Conservation (phyloP, 768 basidiomycete species). For the Fomitopsis pulvina region DNA sequence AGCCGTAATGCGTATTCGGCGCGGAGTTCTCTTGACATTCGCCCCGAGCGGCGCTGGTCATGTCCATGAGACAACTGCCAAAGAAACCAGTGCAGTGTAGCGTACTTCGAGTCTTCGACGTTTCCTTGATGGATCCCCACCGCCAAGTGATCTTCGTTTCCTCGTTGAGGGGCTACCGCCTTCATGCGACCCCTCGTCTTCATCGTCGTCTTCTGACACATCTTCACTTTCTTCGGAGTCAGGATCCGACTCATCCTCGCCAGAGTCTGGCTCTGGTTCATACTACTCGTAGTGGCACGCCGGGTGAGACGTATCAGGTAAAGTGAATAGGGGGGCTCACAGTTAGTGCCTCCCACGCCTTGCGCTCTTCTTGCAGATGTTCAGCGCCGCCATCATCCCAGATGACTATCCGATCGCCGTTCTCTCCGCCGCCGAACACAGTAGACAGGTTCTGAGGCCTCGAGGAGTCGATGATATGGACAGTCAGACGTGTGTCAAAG, state of each 20-base stretch:
- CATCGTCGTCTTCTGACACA: slow-evolving; percentile 36
- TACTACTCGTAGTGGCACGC: slow-evolving; percentile 44
- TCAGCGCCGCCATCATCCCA: slow-evolving; percentile 91
- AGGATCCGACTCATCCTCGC: slow-evolving; percentile 49
- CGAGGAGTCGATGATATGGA: slow-evolving; percentile 94
- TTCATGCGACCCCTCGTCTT: slow-evolving; percentile 39
- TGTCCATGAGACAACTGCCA: background rate
- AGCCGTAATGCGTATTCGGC: slow-evolving; percentile 55
- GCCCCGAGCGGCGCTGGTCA: slow-evolving; percentile 36
- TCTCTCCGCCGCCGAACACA: slow-evolving; percentile 67
- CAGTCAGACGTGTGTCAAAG: slow-evolving; percentile 50
- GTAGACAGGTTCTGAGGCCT: slow-evolving; percentile 86
- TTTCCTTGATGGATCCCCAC: slow-evolving; percentile 41
- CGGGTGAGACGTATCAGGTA: background rate
- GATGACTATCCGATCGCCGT: slow-evolving; percentile 68
- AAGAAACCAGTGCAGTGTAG: slow-evolving; percentile 16
- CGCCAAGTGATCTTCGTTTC: slow-evolving; percentile 43
- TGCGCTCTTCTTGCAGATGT: slow-evolving; percentile 59
- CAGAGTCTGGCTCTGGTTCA: slow-evolving; percentile 70
- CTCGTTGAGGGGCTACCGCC: slow-evolving; percentile 28
- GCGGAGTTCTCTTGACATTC: slow-evolving; percentile 67
- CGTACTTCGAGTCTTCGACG: slow-evolving; percentile 50
- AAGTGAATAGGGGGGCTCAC: slow-evolving; percentile 34
- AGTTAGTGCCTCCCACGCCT: slow-evolving; percentile 80
- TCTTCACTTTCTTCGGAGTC: slow-evolving; percentile 37